phyloP scores from a whole-genome alignment of 495 filamentous ascomycete species.

The Hamigera avellanea region DNA sequence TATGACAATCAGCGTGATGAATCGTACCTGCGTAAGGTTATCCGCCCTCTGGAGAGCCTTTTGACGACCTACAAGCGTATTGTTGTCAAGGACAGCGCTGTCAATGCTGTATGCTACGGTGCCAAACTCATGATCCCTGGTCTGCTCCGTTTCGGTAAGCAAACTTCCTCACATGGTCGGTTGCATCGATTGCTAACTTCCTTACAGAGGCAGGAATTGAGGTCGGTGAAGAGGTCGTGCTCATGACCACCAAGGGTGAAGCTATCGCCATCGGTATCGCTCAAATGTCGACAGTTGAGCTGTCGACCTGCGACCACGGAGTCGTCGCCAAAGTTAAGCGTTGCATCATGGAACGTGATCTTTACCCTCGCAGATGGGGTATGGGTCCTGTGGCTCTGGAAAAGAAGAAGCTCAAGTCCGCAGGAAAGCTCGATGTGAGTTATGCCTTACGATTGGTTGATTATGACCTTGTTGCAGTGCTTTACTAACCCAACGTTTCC shows the following conservation, averaged over 20 bases:
- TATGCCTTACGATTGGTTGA: neutral
- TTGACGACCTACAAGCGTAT: conserved; percentile 88
- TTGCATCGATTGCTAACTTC: conserved; percentile 12
- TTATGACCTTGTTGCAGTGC: conserved; percentile 6
- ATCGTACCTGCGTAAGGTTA: conserved; percentile 74
- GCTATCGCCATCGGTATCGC: conserved; percentile 92
- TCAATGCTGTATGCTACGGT: conserved; percentile 95
- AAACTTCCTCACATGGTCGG: neutral
- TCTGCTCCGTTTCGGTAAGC: conserved; percentile 72
- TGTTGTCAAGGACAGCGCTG: conserved; percentile 91
- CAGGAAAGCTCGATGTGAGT: conserved; percentile 82
- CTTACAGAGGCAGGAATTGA: conserved; percentile 68
- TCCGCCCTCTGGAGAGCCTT: conserved; percentile 80
- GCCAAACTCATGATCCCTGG: conserved; percentile 97
- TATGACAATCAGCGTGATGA: conserved; percentile 89
- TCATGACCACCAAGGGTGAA: conserved; percentile 98
- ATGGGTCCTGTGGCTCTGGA: conserved; percentile 78
- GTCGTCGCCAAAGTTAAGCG: conserved; percentile 96
- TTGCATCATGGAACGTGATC: conserved; percentile 96
- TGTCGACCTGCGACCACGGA: conserved; percentile 88
- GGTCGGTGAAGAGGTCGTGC: conserved; percentile 80
- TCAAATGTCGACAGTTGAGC: conserved; percentile 88
- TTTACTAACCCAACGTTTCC: conserved; percentile 4
- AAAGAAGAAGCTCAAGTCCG: conserved; percentile 99
- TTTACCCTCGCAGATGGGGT: conserved; percentile 93